Base-by-base conservation (phyloP, 495 filamentous ascomycete genomes). In the Xylaria flabelliformis region DNA sequence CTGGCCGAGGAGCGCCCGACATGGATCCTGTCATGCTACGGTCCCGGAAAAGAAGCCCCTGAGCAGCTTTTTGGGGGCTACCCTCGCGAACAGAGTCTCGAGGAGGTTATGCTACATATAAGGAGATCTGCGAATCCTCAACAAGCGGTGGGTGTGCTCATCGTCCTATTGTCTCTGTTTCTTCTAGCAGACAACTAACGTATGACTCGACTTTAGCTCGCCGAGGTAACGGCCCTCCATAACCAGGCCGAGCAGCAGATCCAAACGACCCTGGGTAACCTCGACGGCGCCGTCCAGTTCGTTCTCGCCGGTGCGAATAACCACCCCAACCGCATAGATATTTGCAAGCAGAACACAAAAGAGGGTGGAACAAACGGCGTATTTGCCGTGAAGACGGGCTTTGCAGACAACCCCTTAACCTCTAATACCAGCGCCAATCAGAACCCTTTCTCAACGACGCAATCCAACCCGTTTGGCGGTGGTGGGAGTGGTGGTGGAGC, bases 11-110 rank as follows among this genome's bases (percentile, higher is more conserved):
- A 94, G 66, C 87, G 86, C 24, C 94, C 94, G 48, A 77, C 85
- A 84, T 97, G 93, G 92, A 86, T 94, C 15, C 87, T 97, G n/a
- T 97, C 94, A 0, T 86, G 89, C 48, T 97, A 95, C 80, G 91
- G 88, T 7, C 93, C 94, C 0, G 90, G 88, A 5, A 85, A 82
- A 73, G 87, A 93, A 66, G 90, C 90, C 1, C 94, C 94, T 1
- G 87, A 88, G 15, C 93, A 94, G 78, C 84, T 97, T 1, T 94
- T 97, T 75, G 94, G 93, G 24, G 93, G 93, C 7, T 85, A 86
- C 55, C 84, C 87, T n/a, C 84, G 92, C 26, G 94, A 97, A 80
- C 90, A 93, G 74, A 95, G 93, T 75, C 90, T 90, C 46, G 94
- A 97, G 80, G 94, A 97, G 77, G 84, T 94, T 63, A 87, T 93